A percentile compares a stretch with the other conserved stretches of the same genome.
Evolutionary conservation across 352 stramenopile species (phyloP).

Genomic region (Globisporangium canariense): DNA sequence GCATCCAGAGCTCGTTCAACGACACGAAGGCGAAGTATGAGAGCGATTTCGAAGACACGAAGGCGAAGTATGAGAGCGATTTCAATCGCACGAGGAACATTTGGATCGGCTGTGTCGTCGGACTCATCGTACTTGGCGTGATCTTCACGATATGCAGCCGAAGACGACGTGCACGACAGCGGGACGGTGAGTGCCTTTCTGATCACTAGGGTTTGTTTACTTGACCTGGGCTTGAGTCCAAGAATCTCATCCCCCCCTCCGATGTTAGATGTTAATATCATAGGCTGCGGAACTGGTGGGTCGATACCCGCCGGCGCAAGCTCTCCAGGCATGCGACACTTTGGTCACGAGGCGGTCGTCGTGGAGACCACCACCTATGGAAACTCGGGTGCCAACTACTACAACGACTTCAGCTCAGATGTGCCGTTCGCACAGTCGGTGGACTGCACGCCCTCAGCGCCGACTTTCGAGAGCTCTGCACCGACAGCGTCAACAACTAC

Average conservation of each 20-base stretch:
- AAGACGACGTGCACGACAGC: neutral
- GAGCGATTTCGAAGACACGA: too few relatives aligned
- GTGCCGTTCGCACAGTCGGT: neutral
- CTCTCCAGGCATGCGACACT: neutral
- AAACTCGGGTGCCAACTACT: neutral
- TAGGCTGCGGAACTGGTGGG: too few relatives aligned
- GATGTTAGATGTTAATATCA: too few relatives aligned
- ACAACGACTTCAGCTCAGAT: neutral
- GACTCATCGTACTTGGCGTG: neutral
- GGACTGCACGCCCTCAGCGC: neutral
- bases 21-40: neutral
- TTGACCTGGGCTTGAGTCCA: too few relatives aligned
- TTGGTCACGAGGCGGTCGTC: neutral
- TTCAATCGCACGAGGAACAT: constrained; percentile 1
- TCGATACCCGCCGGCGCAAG: too few relatives aligned
- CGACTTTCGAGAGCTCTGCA: neutral
- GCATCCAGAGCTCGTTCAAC: neutral
- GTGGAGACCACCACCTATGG: neutral
- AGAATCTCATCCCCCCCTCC: too few relatives aligned
- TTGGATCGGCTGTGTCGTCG: neutral
- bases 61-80: neutral
- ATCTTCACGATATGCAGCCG: neutral
- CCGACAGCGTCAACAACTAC: neutral
- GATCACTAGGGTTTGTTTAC: neutral
- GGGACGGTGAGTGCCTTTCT: neutral